Conservation (phyloP, 2,329 filamentous ascomycete species). For the Teratosphaeria gauchensis region DNA sequence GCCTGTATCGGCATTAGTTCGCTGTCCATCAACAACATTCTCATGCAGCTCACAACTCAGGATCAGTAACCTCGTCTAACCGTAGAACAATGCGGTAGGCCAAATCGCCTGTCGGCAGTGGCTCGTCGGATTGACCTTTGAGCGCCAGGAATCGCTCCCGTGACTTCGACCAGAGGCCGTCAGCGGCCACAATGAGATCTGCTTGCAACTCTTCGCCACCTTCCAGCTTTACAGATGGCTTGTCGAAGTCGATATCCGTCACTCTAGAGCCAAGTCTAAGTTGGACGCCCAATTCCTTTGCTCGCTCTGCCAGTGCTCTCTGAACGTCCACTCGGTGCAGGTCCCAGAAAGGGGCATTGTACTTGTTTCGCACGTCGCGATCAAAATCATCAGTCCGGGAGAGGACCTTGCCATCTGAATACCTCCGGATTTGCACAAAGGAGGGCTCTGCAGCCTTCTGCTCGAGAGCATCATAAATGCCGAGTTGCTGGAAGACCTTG, state of each 20-base stretch:
- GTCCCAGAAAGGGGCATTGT: conserved; percentile 49
- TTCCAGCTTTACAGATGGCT: conserved; percentile 32
- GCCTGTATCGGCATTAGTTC: not conserved
- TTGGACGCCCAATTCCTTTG: conserved; percentile 43
- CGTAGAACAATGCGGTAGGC: conserved; percentile 54
- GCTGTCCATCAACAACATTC: not conserved
- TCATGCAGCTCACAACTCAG: conserved; percentile 31
- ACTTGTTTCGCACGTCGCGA: conserved; percentile 43
- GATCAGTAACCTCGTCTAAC: conserved; percentile 43
- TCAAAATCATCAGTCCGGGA: conserved; percentile 45
- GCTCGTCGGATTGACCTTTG: conserved; percentile 32
- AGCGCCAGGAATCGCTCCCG: conserved; percentile 40
- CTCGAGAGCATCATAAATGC: conserved; percentile 36
- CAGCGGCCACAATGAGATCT: conserved; percentile 53
- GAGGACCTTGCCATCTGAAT: conserved; percentile 38
- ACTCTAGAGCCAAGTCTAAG: conserved; percentile 43
- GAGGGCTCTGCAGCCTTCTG: conserved; percentile 35
- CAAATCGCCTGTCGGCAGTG: conserved; percentile 52
- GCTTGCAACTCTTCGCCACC: conserved; percentile 34
- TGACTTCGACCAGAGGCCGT: conserved; percentile 54
- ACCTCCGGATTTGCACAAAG: conserved; percentile 44
- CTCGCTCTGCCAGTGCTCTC: conserved; percentile 41
- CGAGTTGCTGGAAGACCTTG: conserved; percentile 38
- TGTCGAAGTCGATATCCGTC: conserved; percentile 38
- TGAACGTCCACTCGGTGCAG: conserved; percentile 56